Base-by-base conservation (phyloP, 768 basidiomycete genomes). In the Phaffia tasmanica region DNA sequence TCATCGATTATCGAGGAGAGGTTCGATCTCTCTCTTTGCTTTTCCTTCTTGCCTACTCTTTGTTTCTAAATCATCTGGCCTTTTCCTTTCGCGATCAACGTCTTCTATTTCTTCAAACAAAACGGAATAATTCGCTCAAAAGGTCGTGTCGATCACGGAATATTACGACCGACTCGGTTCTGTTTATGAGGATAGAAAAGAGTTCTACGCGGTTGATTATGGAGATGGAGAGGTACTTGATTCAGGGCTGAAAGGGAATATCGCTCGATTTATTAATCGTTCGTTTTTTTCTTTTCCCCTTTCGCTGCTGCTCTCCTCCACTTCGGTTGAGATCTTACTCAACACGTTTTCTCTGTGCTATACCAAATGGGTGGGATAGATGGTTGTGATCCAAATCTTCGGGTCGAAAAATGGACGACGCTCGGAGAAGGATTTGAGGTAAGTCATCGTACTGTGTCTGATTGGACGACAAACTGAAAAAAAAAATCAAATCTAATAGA, bases 201-300 rank as follows among this genome's bases (percentile, higher is more conserved):
- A 77, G 70, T 77, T 73, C 65, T 78, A 78, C 58, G 77, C 77
- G 15, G 69, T 78, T 16, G 75, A 75, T n/a, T 78, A 78, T 62
- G 76, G 76, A 57, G 74, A 72, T 55, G 75, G 76, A 60, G 78
- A 78, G 65, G 76, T 78, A 25, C 75, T 78, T 25, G 78, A 78
- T 71, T 75, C 78, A 15, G 76, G 77, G 18, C 69, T 74, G 69
- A 69, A 73, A 63, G 78, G 78, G 19, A 78, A 78, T 67, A 74
- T 74, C 29, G 76, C 77, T 3, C 66, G 78, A n/a, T 78, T 76
- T 70, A 75, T 77, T 68, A 78, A 78, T 68, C 78, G 78, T 69
- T 71, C 73, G 61, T 63, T 30, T 23, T 25, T 29, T n/a, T 49
- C 46, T 2, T 23, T 23, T 1, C n/a, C 49, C 11, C 42, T 30